A percentile compares a stretch with the other conserved stretches of the same genome.
phyloP scores from a whole-genome alignment of 116 monocot species.

The Phalaenopsis hybrid region DNA sequence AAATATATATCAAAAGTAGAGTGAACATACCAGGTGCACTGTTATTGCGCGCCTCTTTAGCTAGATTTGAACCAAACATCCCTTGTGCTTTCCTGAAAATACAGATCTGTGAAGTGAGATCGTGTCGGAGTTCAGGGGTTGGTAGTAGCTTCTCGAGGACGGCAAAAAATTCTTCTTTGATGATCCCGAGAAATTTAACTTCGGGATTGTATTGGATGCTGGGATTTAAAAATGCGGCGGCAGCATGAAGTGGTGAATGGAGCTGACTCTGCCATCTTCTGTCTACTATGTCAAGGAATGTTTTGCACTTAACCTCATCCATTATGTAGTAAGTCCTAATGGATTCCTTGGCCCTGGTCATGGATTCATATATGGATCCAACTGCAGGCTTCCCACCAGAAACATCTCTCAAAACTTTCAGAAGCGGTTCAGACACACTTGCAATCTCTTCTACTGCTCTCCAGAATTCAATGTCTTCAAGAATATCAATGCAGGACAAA shows the following conservation, averaged over 20 bases:
- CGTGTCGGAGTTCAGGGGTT: conserved; percentile 56
- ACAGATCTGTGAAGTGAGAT: conserved; percentile 67
- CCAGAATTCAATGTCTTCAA: conserved; percentile 86
- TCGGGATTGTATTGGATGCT: conserved; percentile 94
- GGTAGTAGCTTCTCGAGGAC: conserved; percentile 83
- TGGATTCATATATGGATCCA: conserved; percentile 79
- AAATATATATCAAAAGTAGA: not conserved
- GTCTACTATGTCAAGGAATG: conserved; percentile 81
- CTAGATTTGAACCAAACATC: conserved; percentile 85
- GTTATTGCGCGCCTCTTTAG: conserved; percentile 72
- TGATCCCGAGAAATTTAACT: conserved; percentile 65
- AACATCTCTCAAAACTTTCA: conserved; percentile 86
- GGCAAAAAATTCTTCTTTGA: conserved; percentile 71
- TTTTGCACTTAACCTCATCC: conserved; percentile 85
- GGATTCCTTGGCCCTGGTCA: conserved; percentile 85
- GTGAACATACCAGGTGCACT: conserved; percentile 55
- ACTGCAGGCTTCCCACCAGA: conserved; percentile 76
- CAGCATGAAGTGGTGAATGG: conserved; percentile 88
- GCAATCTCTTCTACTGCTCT: conserved; percentile 77
- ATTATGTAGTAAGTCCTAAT: conserved; percentile 94
- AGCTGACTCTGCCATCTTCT: conserved; percentile 73
- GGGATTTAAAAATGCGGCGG: conserved; percentile 81
- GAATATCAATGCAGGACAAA: conserved; percentile 46
- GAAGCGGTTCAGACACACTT: conserved; percentile 69
- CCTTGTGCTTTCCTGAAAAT: conserved; percentile 76